These are phyloP conservation scores for Arthromyces matolae DNA, from an alignment of 768 basidiomycete genomes.

Conservation along the genomic window DNA sequence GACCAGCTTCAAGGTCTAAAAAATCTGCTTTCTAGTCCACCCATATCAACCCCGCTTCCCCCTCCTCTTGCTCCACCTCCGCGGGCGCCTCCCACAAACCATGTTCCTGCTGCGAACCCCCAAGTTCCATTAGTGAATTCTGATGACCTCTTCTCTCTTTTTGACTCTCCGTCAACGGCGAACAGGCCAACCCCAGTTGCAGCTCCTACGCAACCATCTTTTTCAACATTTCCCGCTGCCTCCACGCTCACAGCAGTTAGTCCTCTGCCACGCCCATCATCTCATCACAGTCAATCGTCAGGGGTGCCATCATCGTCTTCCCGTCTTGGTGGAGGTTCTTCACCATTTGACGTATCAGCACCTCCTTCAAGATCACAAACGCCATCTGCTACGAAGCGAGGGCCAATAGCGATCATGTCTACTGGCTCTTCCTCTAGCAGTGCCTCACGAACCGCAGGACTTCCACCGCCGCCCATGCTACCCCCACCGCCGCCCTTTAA, in stretches of 20 bases:
- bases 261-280: background rate
- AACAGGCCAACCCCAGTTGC: constrained; percentile 4
- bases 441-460: constrained; percentile 16
- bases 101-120: constrained; percentile 2
- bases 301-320: constrained; percentile 4
- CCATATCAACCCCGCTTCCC: constrained; percentile 41
- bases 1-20: constrained; percentile 35
- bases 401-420: constrained; percentile 31
- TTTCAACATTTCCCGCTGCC: constrained; percentile 6
- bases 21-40: constrained; percentile 38
- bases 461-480: constrained; percentile 22
- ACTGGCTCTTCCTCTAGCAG: constrained; percentile 18
- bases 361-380: constrained; percentile 13
- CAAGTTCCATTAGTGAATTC: no score
- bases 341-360: constrained; percentile 10
- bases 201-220: constrained; percentile 8
- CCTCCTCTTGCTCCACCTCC: constrained; percentile 42
- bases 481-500: constrained; percentile 20
- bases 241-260: background rate
- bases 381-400: constrained; percentile 15
- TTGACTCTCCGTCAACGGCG: constrained; percentile 17
- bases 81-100: constrained; percentile 16
- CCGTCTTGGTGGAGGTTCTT: constrained; percentile 4
- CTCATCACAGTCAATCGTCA: constrained; percentile 2
- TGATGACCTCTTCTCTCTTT: constrained; percentile 29